Conservation (phyloP, 2,329 filamentous ascomycete genomes). For the Ilyonectria mors-panacis region DNA sequence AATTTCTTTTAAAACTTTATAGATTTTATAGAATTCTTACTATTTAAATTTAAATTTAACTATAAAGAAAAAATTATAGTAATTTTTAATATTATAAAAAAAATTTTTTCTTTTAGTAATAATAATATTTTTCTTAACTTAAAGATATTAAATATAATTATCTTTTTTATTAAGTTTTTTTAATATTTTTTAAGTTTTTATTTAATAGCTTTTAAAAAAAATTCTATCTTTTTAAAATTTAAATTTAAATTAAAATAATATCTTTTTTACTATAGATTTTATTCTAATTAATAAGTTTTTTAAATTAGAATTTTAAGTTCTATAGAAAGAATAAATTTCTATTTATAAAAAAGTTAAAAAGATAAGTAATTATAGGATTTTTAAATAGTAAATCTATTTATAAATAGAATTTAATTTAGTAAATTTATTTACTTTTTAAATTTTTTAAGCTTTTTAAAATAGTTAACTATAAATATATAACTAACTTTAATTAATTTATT, state of each 20-base stretch:
- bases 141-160: neutral
- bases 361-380: too few relatives aligned
- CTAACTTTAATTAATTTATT: too few relatives aligned
- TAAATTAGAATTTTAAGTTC: neutral
- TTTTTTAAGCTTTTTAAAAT: too few relatives aligned
- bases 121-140: neutral
- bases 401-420: too few relatives aligned
- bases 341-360: neutral
- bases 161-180: neutral
- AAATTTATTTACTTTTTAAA: too few relatives aligned
- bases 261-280: neutral
- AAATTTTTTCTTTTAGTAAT: neutral
- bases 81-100: neutral
- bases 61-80: neutral
- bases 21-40: too few relatives aligned
- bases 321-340: neutral
- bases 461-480: too few relatives aligned
- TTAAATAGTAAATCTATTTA: too few relatives aligned
- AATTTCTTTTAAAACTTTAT: too few relatives aligned
- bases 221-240: neutral
- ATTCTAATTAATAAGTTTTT: neutral
- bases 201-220: neutral
- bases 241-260: neutral
- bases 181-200: neutral
- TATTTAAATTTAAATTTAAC: neutral